Base-by-base conservation (phyloP, 2,329 filamentous ascomycete species). In the Fusarium sarcochroum region DNA sequence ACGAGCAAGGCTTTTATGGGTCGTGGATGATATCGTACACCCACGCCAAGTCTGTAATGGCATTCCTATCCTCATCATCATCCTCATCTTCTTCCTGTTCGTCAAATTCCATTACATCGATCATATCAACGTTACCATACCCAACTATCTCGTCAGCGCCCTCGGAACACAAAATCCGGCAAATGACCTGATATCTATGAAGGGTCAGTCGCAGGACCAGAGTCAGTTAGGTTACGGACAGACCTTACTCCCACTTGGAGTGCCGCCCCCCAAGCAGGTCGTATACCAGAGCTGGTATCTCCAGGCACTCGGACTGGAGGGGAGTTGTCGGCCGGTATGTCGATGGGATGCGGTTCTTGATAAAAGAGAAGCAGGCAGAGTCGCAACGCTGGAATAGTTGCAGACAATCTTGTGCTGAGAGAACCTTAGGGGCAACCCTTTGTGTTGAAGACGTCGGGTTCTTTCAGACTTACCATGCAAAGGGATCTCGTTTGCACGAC, bases 401-500 rank as follows among this genome's bases (percentile, higher is more conserved):
- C 23, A 70, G 35, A 27, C 50, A 68, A 5, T 40, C 17, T 27
- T 41, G 37, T 46, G 42, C 66, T 70, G 23, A 18, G 25, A 18
- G 8, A 27, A 9, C 11, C 14, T 67, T 30, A 58, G 34, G 30
- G 7, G 30, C 21, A 34, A 6, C n/a, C 27, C 30, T 23, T 58
- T 27, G 15, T 20, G 23, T 34, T 20, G 40, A 18, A 21, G 14
- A 41, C 13, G 35, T 45, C 10, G 34, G 25, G 8, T 23, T 46
- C n/a, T 58, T 32, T 41, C 40, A 35, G 21, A 45, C 63, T 48
- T 55, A 62, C 63, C 42, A 41, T 68, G 47, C 15, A 70, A 37
- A 25, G 63, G 68, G n/a, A 66, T 55, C 42, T 66, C 68, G 13
- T 68, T 46, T 21, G 68, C 68, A 21, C 68, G 60, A 35, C 35